Conservation (phyloP, 257 asterid genomes). For the Gentiana macrophylla region DNA sequence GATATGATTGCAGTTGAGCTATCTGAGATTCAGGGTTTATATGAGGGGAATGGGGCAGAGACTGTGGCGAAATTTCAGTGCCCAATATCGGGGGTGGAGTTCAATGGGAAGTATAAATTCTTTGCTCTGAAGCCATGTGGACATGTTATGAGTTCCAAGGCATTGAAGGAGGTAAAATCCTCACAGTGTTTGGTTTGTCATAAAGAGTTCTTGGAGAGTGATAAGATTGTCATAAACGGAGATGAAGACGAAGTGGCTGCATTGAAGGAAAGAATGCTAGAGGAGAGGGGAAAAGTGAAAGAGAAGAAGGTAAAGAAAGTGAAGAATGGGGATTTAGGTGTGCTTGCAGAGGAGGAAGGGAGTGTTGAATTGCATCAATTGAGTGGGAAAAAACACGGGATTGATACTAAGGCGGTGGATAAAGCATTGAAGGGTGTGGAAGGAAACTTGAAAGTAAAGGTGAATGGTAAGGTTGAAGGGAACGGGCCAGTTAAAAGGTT, state of each 20-base stretch:
- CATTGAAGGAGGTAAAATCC: conserved; percentile 83
- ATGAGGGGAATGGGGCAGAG: conserved; percentile 18
- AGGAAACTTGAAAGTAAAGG: conserved; percentile 13
- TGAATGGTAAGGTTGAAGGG: conserved; percentile 11
- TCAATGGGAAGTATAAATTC: conserved; percentile 69
- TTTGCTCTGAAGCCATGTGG: conserved; percentile 64
- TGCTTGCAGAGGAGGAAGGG: conserved; percentile 23
- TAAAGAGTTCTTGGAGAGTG: conserved; percentile 54
- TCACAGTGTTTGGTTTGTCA: conserved; percentile 68
- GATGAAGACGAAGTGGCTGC: conserved; percentile 67
- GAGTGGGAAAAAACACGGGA: conserved; percentile 55
- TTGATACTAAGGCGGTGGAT: conserved; percentile 25
- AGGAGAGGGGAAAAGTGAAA: conserved; percentile 34
- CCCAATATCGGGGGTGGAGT: conserved; percentile 67
- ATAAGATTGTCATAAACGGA: conserved; percentile 78
- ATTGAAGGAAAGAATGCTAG: conserved; percentile 65
- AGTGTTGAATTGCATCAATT: conserved; percentile 19
- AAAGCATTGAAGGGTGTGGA: conserved; percentile 14
- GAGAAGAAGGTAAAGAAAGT: conserved; percentile 48
- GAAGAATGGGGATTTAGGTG: conserved; percentile 21
- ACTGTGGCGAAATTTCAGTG: conserved; percentile 49
- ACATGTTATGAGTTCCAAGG: conserved; percentile 82
- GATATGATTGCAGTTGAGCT: conserved; percentile 77
- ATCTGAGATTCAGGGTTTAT: conserved; percentile 36
- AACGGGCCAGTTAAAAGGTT: conserved; percentile 40